Evolutionary conservation across 306 rosid species (phyloP), one percentile per base, ranked within the genome.

Genomic region (Cicer judaicum): DNA sequence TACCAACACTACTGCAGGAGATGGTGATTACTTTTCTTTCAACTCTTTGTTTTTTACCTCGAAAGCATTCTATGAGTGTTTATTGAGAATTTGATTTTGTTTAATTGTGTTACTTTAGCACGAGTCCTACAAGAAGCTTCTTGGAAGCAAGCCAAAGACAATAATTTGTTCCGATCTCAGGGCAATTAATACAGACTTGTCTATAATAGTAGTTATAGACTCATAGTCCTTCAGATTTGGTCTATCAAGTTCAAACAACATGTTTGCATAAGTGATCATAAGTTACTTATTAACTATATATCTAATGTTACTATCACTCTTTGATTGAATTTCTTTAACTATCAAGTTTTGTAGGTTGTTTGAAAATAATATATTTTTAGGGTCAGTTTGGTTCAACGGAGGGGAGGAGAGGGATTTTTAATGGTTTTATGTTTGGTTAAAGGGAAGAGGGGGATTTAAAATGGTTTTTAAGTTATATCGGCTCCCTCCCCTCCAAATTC

Each of bases 1-100:
- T 78, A 93, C 98, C 65, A 91, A 93, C 83, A 82, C 80, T 79
- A 84, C 87, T 68, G 97, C 98, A 21, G 98, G 98, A 81, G 98
- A 93, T 59, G 98, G 98, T 93, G 78, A 79, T 12, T 60, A 65
- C 72, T 71, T 71, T 53, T 18, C 71, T 60, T 38, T 29, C 24
- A 13, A 61, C 42, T 34, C 53, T 15, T 29, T 29, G 4, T 29
- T 29, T 6, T 19, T 38, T 24, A 61, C 10, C 47, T 61, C 1
- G 8, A 72, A 73, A 53, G 11, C 21, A 16, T 66, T 6, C 16
- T 6, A 56, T 21, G 14, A 13, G 9, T 55, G 50, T 19, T 63
- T 5, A 36, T 48, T 42, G 13, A 38, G 59, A 16, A 18, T 64
- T 60, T 65, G 14, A 0, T 69, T 77, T 70, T 63, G 53, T 42